Evolutionary conservation across 352 stramenopile species (phyloP).

Genomic region (Pythium coloratum): DNA sequence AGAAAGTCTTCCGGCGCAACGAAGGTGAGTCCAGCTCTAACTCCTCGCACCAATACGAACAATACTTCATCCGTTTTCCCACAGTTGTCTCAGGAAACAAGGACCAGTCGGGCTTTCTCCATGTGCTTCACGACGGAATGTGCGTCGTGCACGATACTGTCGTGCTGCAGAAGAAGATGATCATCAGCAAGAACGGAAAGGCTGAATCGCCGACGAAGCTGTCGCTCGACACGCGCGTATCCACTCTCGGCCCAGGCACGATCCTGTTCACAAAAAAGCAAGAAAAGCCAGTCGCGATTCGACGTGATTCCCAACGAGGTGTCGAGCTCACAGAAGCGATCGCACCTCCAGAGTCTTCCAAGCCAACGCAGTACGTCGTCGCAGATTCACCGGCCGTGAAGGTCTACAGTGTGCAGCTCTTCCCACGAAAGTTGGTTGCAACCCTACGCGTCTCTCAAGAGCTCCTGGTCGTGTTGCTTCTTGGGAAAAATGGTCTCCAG

Average conservation of each 20-base stretch:
- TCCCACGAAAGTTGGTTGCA: slow-evolving; percentile 12
- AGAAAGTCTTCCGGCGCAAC: slow-evolving; percentile 38
- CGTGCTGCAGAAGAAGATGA: slow-evolving; percentile 32
- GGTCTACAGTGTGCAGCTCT: slow-evolving; percentile 34
- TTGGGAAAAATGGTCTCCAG: slow-evolving; percentile 39
- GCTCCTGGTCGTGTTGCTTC: slow-evolving; percentile 28
- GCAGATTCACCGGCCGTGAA: slow-evolving; percentile 44
- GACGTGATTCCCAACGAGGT: slow-evolving; percentile 15
- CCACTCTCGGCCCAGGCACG: slow-evolving; percentile 34
- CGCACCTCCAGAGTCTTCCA: not conserved
- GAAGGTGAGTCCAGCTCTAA: slow-evolving; percentile 32
- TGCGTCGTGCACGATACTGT: slow-evolving; percentile 50
- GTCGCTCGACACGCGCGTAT: slow-evolving; percentile 40
- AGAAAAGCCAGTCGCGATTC: slow-evolving; percentile 6
- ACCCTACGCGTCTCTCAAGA: slow-evolving; percentile 23
- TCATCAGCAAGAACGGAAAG: not conserved
- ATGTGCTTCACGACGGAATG: slow-evolving; percentile 40
- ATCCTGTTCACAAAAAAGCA: slow-evolving; percentile 35
- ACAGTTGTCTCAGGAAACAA: slow-evolving; percentile 38
- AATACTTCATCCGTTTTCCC: not conserved
- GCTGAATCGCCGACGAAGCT: slow-evolving; percentile 25
- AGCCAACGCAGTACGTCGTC: slow-evolving; percentile 34
- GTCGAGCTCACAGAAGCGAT: slow-evolving; percentile 8
- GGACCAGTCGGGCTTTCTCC: slow-evolving; percentile 28
- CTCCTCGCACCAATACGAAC: not conserved